phyloP scores from a whole-genome alignment of 2,329 filamentous ascomycete species.

The Aspergillus sp. region DNA sequence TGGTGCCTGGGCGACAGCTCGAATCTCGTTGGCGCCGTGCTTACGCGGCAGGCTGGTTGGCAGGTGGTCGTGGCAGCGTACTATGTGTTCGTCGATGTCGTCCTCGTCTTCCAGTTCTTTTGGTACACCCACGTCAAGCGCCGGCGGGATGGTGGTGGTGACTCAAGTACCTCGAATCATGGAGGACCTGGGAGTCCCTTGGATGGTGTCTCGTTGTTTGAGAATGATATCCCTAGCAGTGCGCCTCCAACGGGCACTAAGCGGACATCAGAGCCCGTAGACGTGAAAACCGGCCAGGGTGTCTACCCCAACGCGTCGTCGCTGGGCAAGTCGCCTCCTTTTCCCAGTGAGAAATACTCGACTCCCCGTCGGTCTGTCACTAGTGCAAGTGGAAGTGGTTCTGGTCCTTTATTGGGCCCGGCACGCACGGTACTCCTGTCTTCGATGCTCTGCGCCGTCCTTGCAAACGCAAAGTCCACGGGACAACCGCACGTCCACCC shows the following conservation, averaged over 20 bases:
- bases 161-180: conserved; percentile 18
- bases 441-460: conserved; percentile 36
- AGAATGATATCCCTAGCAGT: conserved; percentile 16
- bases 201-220: conserved; percentile 29
- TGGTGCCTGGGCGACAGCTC: conserved; percentile 57
- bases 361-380: conserved; percentile 19
- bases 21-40: conserved; percentile 54
- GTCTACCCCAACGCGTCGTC: conserved; percentile 11
- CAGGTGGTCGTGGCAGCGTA: conserved; percentile 57
- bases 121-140: conserved; percentile 55
- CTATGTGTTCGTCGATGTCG: conserved; percentile 57
- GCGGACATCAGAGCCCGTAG: conserved; percentile 20
- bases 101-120: conserved; percentile 53
- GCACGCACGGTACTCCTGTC: conserved; percentile 37
- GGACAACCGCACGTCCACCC: conserved; percentile 10
- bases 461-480: conserved; percentile 34
- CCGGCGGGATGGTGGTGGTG: conserved; percentile 31
- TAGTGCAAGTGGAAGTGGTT: conserved; percentile 15
- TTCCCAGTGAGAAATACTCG: conserved; percentile 27
- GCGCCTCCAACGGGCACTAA: conserved; percentile 9
- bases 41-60: conserved; percentile 57
- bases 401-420: conserved; percentile 24
- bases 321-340: conserved; percentile 17
- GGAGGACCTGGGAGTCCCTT: conserved; percentile 21
- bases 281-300: conserved; percentile 17